Evolutionary conservation across 331 rosid genomes (phyloP), one percentile per base, ranked within the genome.

Genomic region (Prunus yedoensis): DNA sequence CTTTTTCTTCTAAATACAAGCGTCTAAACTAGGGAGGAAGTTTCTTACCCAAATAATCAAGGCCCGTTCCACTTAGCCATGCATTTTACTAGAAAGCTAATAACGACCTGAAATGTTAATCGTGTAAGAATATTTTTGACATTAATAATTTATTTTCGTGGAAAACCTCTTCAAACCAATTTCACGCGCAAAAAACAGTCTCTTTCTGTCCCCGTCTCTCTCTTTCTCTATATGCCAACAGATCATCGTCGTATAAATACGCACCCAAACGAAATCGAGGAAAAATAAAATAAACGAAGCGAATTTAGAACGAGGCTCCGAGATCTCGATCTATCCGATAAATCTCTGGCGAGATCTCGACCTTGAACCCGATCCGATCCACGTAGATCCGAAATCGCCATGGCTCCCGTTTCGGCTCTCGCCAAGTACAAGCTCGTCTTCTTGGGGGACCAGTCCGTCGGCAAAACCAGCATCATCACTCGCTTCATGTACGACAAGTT

Each of bases 401-500:
- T 83, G 86, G 86, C 86, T 28, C 86, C 86, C 14, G 82, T 79
- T 56, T 83, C 86, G 43, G 86, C 86, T 65, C 80, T 83, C 47
- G 86, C 86, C 59, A 83, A 83, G 80, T 83, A 83, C 72, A 83
- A 83, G 75, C 86, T 83, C 32, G 86, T 83, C 43, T 83, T 83
- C 82, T 68, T 83, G 8, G 86, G 86, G 14, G 86, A 83, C 28
- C 86, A 83, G 63, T 83, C 86, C 12, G 86, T 83, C 30, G 86
- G 86, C 1, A 83, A 83, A 75, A 83, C 86, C 67, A 79, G 86
- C 59, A 83, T 83, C 78, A 83, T 83, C 52, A 83, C 86, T 25
- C 86, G 86, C 81, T 83, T 82, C 65, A 82, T 82, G 86, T 82
- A 82, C 66, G 86, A 82, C 20, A 82, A 82, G 57, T 82, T 82